A percentile compares a stretch with the other conserved stretches of the same genome.
Evolutionary conservation across 2,329 filamentous ascomycete species (phyloP).

Genomic region (Colletotrichum sp.): DNA sequence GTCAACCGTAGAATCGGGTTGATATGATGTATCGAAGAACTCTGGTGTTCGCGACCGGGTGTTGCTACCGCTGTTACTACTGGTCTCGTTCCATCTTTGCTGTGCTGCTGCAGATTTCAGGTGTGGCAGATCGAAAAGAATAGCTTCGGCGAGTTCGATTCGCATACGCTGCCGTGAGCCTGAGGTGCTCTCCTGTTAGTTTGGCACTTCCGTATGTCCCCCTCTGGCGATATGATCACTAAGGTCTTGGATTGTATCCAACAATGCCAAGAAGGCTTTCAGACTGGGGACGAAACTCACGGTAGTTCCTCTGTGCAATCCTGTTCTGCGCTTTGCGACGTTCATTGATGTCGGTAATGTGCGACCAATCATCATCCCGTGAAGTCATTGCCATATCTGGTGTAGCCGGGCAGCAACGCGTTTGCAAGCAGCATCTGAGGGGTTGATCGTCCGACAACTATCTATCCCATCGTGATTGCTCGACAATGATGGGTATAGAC

Average conservation of each 20-base stretch:
- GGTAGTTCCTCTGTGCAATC: slow-evolving; percentile 2
- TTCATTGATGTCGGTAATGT: slow-evolving; percentile 28
- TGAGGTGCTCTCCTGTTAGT: neutral
- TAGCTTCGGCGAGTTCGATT: neutral
- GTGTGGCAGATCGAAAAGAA: neutral
- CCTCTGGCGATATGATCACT: neutral
- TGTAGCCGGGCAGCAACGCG: neutral
- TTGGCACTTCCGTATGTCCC: neutral
- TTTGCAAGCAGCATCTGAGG: neutral
- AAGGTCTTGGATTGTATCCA: no score
- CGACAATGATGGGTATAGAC: neutral
- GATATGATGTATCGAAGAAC: neutral
- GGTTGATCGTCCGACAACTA: neutral
- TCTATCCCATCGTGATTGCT: no score
- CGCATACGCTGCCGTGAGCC: neutral
- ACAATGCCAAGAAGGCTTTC: neutral
- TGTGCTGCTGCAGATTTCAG: neutral
- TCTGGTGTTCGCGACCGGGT: neutral
- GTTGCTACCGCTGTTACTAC: neutral
- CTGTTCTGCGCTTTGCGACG: slow-evolving; percentile 10
- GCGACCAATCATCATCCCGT: slow-evolving; percentile 35
- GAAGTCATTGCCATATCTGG: neutral
- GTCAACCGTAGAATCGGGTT: neutral
- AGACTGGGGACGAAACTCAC: neutral
- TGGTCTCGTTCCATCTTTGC: neutral